A percentile compares a stretch with the other conserved stretches of the same genome.
Conservation (phyloP, 1,284 basidiomycete species). For the Athelia sp. region DNA sequence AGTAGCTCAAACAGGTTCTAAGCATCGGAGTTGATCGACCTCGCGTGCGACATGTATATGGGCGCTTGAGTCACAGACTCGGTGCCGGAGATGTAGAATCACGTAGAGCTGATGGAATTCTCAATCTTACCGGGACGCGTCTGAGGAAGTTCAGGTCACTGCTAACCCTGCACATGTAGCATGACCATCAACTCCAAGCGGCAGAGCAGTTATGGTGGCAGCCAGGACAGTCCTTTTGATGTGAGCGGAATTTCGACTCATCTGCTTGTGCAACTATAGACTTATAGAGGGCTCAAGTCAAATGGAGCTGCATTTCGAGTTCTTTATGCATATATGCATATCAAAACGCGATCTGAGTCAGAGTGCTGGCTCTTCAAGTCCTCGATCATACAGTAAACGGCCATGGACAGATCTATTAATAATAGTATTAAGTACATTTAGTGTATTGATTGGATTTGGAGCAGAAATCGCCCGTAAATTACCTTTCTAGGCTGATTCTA, state of each 20-base stretch:
- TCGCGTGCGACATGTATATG: not conserved
- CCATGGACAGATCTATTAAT: not conserved
- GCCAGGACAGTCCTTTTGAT: not conserved
- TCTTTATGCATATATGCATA: not conserved
- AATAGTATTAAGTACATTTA: too few species aligned
- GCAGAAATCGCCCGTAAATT: too few species aligned
- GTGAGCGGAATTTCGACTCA: not conserved
- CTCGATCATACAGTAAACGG: not conserved
- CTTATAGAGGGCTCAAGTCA: not conserved
- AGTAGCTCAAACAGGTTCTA: not conserved
- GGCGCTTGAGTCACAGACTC: not conserved
- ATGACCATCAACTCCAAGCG: too few species aligned
- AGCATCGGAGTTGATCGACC: not conserved
- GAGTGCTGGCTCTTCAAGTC: not conserved
- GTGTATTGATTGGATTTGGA: too few species aligned
- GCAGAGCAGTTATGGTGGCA: not conserved
- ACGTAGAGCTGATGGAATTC: not conserved
- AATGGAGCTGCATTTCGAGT: not conserved
- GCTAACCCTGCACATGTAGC: too few species aligned
- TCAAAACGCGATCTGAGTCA: not conserved
- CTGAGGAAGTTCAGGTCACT: too few species aligned
- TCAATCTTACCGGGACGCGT: too few species aligned
- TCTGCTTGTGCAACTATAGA: not conserved
- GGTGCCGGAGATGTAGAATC: not conserved
- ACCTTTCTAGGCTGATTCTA: too few species aligned